phyloP scores from a whole-genome alignment of 495 filamentous ascomycete genomes.

The Neurospora pannonica region DNA sequence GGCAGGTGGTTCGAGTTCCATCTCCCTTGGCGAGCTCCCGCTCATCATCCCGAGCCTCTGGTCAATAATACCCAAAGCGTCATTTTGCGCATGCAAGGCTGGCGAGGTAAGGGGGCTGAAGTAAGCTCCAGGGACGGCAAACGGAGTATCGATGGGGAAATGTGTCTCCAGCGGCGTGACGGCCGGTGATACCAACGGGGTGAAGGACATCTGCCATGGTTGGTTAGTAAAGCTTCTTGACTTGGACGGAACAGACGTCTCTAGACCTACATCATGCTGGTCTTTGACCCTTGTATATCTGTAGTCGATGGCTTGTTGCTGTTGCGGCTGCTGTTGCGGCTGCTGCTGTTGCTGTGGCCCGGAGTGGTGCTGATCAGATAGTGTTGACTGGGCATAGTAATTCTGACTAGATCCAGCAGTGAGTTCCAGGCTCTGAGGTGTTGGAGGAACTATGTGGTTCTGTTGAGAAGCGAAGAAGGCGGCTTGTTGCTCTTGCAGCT shows the following conservation, averaged over 20 bases:
- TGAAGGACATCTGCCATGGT: constrained; percentile 66
- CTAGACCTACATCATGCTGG: constrained; percentile 62
- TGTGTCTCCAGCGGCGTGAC: constrained; percentile 84
- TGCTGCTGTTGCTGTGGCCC: constrained; percentile 41
- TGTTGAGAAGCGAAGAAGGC: constrained; percentile 45
- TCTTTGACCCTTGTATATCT: constrained; percentile 60
- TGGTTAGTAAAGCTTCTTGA: constrained; percentile 20
- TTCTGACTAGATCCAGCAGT: constrained; percentile 57
- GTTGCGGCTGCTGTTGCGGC: constrained; percentile 42
- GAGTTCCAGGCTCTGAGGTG: constrained; percentile 86
- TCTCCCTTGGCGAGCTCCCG: constrained; percentile 35
- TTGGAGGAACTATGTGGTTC: constrained; percentile 70
- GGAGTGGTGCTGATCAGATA: constrained; percentile 50
- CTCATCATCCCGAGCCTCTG: constrained; percentile 27
- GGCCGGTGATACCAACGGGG: constrained; percentile 87
- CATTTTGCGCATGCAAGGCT: constrained; percentile 72
- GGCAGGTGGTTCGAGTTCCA: constrained; percentile 29
- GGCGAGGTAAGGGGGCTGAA: constrained; percentile 93
- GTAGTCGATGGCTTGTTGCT: constrained; percentile 57
- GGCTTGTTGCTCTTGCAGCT: constrained; percentile 47
- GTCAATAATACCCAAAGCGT: constrained; percentile 35
- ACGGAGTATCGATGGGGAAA: constrained; percentile 69
- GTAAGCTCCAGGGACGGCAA: constrained; percentile 75
- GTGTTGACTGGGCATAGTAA: constrained; percentile 30
- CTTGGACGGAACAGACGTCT: constrained; percentile 4